These are phyloP conservation scores for Fraxinus nigra DNA, from an alignment of 305 asterid species.

Conservation along the genomic window DNA sequence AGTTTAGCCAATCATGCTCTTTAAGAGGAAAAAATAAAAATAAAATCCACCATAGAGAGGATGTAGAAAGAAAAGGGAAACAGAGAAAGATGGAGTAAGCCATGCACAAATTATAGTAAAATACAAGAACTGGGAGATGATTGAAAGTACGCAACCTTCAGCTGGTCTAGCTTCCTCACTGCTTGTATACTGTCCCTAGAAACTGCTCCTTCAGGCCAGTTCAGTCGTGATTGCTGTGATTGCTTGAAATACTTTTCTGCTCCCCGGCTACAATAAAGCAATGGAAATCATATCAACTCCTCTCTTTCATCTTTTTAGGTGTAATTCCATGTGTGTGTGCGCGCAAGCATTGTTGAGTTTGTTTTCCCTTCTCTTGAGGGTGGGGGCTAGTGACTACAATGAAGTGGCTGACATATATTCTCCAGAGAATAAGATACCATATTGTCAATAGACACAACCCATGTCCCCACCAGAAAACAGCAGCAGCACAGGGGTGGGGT, in stretches of 20 bases:
- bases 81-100: not conserved
- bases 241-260: constrained; percentile 67
- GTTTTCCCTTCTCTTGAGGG: not conserved
- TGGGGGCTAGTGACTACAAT: not conserved
- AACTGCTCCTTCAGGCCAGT: constrained; percentile 90
- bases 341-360: not conserved
- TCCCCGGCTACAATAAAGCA: constrained; percentile 41
- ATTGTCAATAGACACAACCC: not conserved
- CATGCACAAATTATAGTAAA: not conserved
- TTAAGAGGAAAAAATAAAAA: not conserved
- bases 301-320: not conserved
- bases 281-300: constrained; percentile 10
- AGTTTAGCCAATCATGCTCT: not conserved
- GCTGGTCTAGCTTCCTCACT: constrained; percentile 50
- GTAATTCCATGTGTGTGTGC: not conserved
- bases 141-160: constrained; percentile 34
- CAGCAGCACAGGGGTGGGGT: not conserved
- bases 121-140: not conserved
- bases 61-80: not conserved
- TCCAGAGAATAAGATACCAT: not conserved
- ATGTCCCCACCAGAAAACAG: not conserved
- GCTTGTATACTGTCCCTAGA: constrained; percentile 87
- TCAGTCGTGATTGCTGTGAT: constrained; percentile 56
- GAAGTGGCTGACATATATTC: not conserved
- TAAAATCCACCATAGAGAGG: not conserved